Percentiles rank a stretch among this genome's conserved stretches.
phyloP scores from a whole-genome alignment of 805 yeast species.

The Scheffersomyces spartinae region DNA sequence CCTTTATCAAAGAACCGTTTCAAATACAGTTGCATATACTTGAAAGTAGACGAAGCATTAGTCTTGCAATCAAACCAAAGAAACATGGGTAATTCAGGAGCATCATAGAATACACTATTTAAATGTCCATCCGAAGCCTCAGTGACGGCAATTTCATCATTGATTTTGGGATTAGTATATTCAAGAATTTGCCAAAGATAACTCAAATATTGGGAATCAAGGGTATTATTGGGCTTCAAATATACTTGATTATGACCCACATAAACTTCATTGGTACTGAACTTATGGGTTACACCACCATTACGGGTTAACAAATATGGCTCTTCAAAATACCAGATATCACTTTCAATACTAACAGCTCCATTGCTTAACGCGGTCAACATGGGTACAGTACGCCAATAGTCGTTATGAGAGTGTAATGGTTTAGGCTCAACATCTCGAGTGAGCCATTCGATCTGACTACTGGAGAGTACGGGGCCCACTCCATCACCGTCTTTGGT shows the following conservation, averaged over 20 bases:
- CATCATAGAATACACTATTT: constrained; percentile 29
- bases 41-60: constrained; percentile 38
- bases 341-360: constrained; percentile 53
- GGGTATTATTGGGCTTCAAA: constrained; percentile 33
- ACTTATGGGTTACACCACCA: constrained; percentile 9
- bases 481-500: too few species aligned
- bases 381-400: constrained; percentile 49
- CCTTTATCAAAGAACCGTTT: constrained; percentile 34
- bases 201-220: constrained; percentile 39
- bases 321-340: constrained; percentile 42
- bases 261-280: constrained; percentile 26
- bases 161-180: constrained; percentile 28
- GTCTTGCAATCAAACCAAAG: constrained; percentile 57
- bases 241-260: constrained; percentile 52
- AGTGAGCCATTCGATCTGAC: constrained; percentile 21
- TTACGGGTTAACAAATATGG: constrained; percentile 30
- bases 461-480: too few species aligned
- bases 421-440: constrained; percentile 29
- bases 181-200: constrained; percentile 39
- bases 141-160: constrained; percentile 2
- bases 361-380: constrained; percentile 49
- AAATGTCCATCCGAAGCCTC: too few species aligned
- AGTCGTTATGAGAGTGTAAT: constrained; percentile 62
- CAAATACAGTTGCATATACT: constrained; percentile 31
- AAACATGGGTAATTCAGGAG: constrained; percentile 40